Percentiles rank a stretch among this genome's conserved stretches.
Conservation (phyloP, 2,329 filamentous ascomycete genomes). For the Plectosphaerella cucumerina region DNA sequence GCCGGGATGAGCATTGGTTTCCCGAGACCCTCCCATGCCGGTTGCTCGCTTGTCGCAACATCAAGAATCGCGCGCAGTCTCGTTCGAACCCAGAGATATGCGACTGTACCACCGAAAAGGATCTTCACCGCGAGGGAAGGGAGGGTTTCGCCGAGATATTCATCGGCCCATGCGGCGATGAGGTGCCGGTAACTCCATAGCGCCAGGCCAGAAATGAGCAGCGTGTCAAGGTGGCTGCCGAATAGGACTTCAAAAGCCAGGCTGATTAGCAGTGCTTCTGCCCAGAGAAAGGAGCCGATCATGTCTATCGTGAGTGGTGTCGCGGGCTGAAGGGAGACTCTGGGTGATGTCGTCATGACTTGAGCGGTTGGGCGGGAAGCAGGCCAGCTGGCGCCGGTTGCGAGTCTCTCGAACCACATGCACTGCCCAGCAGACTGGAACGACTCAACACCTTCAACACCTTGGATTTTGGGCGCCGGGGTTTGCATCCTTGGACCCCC, state of each 20-base stretch:
- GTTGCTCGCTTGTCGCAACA: neutral
- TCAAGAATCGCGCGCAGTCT: neutral
- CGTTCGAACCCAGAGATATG: neutral
- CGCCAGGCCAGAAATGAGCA: constrained; percentile 17
- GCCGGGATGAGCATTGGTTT: constrained; percentile 59
- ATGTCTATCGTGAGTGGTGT: too few relatives aligned
- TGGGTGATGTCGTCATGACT: neutral
- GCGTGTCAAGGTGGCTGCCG: constrained; percentile 18
- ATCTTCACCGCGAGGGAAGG: neutral
- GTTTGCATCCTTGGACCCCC: too few relatives aligned
- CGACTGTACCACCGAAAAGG: neutral
- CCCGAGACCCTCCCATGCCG: constrained; percentile 18
- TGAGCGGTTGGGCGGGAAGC: neutral
- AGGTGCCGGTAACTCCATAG: constrained; percentile 12
- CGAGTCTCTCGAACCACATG: too few relatives aligned
- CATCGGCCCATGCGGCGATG: neutral
- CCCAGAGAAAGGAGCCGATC: constrained; percentile 4
- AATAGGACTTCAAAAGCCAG: constrained; percentile 14
- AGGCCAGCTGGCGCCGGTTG: too few relatives aligned
- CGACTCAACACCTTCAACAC: too few relatives aligned
- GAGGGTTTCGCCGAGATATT: neutral
- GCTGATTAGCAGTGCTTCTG: constrained; percentile 8
- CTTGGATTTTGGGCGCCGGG: too few relatives aligned
- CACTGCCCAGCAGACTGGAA: too few relatives aligned
- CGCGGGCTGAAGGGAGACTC: neutral